These are phyloP conservation scores for Cladophialophora chaetospira DNA, from an alignment of 2,329 filamentous ascomycete genomes.

Conservation along the genomic window DNA sequence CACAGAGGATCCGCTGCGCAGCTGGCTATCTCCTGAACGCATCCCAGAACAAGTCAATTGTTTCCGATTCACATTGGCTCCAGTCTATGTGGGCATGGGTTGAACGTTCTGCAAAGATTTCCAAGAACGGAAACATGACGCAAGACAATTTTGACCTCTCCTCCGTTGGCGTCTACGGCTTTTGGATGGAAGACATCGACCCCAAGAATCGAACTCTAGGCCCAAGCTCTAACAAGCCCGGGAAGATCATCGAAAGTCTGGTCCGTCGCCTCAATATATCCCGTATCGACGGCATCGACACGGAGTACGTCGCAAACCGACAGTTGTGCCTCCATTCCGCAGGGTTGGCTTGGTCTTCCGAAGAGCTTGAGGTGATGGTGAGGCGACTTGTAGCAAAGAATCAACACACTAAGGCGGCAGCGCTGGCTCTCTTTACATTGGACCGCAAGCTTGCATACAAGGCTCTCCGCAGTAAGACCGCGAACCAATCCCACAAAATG, in stretches of 20 bases:
- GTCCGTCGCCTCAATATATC: constrained; percentile 55
- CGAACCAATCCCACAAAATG: constrained; percentile 57
- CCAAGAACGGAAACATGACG: constrained; percentile 56
- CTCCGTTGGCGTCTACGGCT: constrained; percentile 60
- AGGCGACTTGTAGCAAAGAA: constrained; percentile 55
- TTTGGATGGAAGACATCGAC: constrained; percentile 61
- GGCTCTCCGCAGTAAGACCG: constrained; percentile 56
- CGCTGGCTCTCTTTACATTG: constrained; percentile 62
- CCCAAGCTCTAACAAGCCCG: constrained; percentile 20
- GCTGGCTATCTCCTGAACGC: constrained; percentile 59
- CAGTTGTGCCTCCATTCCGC: constrained; percentile 63
- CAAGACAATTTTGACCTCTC: constrained; percentile 60
- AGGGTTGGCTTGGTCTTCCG: constrained; percentile 57
- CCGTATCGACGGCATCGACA: constrained; percentile 53
- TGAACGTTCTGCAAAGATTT: constrained; percentile 48
- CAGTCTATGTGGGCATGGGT: constrained; percentile 63
- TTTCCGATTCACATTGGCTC: constrained; percentile 58
- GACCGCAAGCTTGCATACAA: constrained; percentile 60
- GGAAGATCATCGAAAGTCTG: constrained; percentile 52
- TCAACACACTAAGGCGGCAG: constrained; percentile 64
- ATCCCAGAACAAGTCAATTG: constrained; percentile 56
- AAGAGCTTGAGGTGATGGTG: constrained; percentile 53
- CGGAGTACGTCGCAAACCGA: constrained; percentile 57
- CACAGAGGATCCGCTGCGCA: constrained; percentile 54
- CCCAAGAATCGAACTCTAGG: constrained; percentile 25